These are phyloP conservation scores for Talaromyces sp. DNA, from an alignment of 2,329 filamentous ascomycete genomes.

Conservation along the genomic window DNA sequence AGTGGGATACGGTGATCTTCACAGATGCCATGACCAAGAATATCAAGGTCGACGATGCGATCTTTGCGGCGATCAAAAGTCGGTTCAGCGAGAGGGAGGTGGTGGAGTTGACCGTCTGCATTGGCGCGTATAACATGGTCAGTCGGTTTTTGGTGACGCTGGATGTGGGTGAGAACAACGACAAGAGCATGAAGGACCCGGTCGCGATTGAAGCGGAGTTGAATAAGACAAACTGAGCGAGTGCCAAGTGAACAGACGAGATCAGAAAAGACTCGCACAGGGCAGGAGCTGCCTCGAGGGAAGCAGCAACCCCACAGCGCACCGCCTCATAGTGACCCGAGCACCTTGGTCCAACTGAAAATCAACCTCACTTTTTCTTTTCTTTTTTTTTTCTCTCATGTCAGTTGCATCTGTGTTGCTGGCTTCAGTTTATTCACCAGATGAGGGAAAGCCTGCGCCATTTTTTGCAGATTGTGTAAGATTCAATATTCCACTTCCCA, in stretches of 20 bases:
- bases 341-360: conserved; percentile 16
- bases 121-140: conserved; percentile 86
- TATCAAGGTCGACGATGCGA: conserved; percentile 64
- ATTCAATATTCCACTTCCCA: neutral
- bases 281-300: neutral
- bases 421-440: neutral
- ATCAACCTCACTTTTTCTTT: conserved; percentile 15
- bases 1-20: conserved; percentile 68
- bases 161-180: conserved; percentile 57
- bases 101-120: conserved; percentile 79
- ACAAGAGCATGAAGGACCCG: conserved; percentile 61
- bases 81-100: conserved; percentile 68
- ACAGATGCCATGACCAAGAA: conserved; percentile 79
- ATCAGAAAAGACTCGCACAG: neutral
- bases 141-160: conserved; percentile 80
- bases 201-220: conserved; percentile 57
- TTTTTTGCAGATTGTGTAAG: neutral
- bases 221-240: neutral
- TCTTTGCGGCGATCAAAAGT: conserved; percentile 57
- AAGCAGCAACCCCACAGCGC: conserved; percentile 9
- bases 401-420: neutral
- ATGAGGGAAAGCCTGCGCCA: conserved; percentile 5
- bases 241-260: neutral
- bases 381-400: neutral
- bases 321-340: conserved; percentile 19